Percentiles rank a stretch among this genome's conserved stretches.
phyloP scores from a whole-genome alignment of 169 alveolate genomes.

The Amoebophrya sp. region DNA sequence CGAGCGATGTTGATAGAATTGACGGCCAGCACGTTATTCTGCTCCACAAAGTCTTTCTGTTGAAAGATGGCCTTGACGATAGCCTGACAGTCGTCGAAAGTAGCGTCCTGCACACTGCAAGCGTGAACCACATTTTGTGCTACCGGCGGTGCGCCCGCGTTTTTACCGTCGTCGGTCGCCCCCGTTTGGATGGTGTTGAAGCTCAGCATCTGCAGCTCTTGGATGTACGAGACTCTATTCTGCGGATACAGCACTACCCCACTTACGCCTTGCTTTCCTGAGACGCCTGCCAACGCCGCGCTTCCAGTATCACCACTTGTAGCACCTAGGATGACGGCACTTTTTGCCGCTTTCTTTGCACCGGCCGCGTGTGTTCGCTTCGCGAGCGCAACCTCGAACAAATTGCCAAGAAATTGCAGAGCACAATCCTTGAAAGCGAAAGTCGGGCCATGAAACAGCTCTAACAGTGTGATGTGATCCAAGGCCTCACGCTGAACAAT shows the following conservation, averaged over 20 bases:
- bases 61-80: constrained; percentile 39
- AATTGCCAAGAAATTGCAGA: constrained; percentile 43
- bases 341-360: background rate
- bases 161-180: too few relatives aligned
- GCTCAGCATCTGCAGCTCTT: constrained; percentile 50
- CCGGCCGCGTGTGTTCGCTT: background rate
- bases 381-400: background rate
- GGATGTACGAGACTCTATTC: constrained; percentile 40
- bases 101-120: background rate
- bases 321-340: constrained; percentile 43
- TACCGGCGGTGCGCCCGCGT: background rate
- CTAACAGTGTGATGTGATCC: constrained; percentile 30
- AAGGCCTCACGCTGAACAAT: background rate
- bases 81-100: constrained; percentile 52
- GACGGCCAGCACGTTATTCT: constrained; percentile 34
- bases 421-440: constrained; percentile 52
- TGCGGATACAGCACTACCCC: constrained; percentile 44
- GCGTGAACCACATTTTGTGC: background rate
- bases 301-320: constrained; percentile 53
- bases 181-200: constrained; percentile 35
- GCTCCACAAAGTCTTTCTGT: background rate
- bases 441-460: constrained; percentile 52
- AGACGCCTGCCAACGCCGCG: constrained; percentile 52
- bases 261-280: background rate
- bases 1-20: constrained; percentile 50